Percentiles rank a stretch among this genome's conserved stretches.
These are phyloP conservation scores for Musa itinerans DNA, from an alignment of 176 grass and related monocot species.

Conservation along the genomic window DNA sequence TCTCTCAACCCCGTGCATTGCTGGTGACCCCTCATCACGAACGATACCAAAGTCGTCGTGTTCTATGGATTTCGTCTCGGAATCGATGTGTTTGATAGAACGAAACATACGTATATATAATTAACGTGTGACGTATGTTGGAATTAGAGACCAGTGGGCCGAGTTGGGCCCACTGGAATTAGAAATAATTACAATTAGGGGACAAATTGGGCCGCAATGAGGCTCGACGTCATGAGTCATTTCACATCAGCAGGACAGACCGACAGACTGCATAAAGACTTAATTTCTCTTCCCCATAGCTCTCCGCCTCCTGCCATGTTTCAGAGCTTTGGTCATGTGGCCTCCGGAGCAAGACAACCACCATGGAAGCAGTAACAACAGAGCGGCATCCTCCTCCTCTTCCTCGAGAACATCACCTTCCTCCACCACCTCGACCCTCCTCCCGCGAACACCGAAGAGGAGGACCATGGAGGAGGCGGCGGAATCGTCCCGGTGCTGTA, in stretches of 20 bases:
- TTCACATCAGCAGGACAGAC: neutral
- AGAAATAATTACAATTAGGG: too few relatives aligned
- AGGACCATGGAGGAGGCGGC: slow-evolving; percentile 35
- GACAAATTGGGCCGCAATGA: too few relatives aligned
- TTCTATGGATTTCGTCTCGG: too few relatives aligned
- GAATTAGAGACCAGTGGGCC: too few relatives aligned
- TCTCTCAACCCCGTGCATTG: too few relatives aligned
- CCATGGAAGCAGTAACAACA: slow-evolving; percentile 4
- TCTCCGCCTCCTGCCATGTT: neutral
- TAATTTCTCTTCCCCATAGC: neutral
- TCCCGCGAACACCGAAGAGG: slow-evolving; percentile 5
- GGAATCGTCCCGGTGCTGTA: slow-evolving; percentile 60
- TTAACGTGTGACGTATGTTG: too few relatives aligned
- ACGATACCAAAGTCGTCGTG: too few relatives aligned
- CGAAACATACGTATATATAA: too few relatives aligned
- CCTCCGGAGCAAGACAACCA: neutral
- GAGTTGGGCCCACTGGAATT: too few relatives aligned
- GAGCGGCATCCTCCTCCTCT: slow-evolving; percentile 21
- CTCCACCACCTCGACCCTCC: slow-evolving; percentile 7
- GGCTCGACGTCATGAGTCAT: neutral
- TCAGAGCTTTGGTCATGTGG: too few relatives aligned
- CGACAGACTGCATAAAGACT: neutral
- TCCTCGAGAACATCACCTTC: slow-evolving; percentile 16
- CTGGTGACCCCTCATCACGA: too few relatives aligned
- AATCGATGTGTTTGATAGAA: too few relatives aligned